A percentile compares a stretch with the other conserved stretches of the same genome.
Evolutionary conservation across 129 eudicot species (phyloP).

Genomic region (Lonicera japonica): DNA sequence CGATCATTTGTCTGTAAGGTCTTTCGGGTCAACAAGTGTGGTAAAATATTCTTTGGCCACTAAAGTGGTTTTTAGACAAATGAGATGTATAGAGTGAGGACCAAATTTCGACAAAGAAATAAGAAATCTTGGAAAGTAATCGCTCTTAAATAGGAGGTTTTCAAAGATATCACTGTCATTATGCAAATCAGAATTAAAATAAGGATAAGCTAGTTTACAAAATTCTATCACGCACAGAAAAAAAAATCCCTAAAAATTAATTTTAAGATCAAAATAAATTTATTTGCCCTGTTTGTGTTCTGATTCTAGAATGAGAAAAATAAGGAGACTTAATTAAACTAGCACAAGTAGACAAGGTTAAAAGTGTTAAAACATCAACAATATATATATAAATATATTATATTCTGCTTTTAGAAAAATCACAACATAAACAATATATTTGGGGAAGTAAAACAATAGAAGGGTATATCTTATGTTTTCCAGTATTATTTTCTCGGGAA

Average conservation of each 20-base stretch:
- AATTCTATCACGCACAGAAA: background rate
- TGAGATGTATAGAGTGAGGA: conserved; percentile 15
- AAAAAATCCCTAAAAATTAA: background rate
- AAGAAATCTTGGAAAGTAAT: conserved; percentile 25
- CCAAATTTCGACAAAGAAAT: conserved; percentile 25
- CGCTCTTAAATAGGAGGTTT: conserved; percentile 24
- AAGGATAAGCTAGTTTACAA: conserved; percentile 2
- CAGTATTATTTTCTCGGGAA: background rate
- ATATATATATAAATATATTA: no score
- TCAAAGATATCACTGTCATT: conserved; percentile 18
- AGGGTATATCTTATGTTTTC: no score
- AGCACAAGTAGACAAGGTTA: no score
- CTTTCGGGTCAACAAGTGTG: no score
- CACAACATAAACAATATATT: no score
- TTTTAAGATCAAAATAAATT: conserved; percentile 20
- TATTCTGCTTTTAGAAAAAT: no score
- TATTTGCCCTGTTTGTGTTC: conserved; percentile 9
- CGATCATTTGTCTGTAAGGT: no score
- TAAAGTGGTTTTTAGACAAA: background rate
- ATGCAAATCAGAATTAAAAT: conserved; percentile 7
- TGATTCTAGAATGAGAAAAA: no score
- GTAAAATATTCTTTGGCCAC: no score
- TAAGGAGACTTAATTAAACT: no score
- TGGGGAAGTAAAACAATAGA: no score
- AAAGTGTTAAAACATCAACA: no score